phyloP scores from a whole-genome alignment of 768 basidiomycete genomes.

The Russula sp. region DNA sequence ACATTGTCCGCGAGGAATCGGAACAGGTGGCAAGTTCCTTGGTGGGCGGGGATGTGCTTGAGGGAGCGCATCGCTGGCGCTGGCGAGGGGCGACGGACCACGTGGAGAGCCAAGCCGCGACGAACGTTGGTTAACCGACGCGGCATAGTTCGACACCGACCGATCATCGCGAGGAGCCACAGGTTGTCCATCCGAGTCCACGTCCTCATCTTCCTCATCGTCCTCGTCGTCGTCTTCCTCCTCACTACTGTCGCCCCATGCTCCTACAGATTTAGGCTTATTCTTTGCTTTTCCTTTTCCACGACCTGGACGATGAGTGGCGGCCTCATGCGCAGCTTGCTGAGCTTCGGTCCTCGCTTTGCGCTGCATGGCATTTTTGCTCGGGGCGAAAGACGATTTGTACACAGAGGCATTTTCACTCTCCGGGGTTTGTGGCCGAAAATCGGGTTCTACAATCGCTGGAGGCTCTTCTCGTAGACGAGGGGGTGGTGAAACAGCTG shows the following conservation, averaged over 20 bases:
- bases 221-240: slow-evolving; percentile 73
- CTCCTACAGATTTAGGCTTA: slow-evolving; percentile 36
- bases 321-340: slow-evolving; percentile 74
- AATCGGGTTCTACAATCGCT: slow-evolving; percentile 24
- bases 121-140: slow-evolving; percentile 17
- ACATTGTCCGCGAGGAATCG: slow-evolving; percentile 16
- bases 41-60: slow-evolving; percentile 19
- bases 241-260: slow-evolving; percentile 67
- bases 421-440: slow-evolving; percentile 25
- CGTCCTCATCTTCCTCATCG: slow-evolving; percentile 57
- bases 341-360: slow-evolving; percentile 79
- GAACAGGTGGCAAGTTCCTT: slow-evolving; percentile 23
- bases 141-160: slow-evolving; percentile 16
- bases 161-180: slow-evolving; percentile 19
- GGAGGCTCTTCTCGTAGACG: slow-evolving; percentile 25
- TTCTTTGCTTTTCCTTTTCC: slow-evolving; percentile 35
- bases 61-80: slow-evolving; percentile 2
- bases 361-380: slow-evolving; percentile 75
- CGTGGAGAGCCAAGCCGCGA: slow-evolving; percentile 12
- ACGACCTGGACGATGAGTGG: slow-evolving; percentile 66
- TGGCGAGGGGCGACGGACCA: slow-evolving; percentile 16
- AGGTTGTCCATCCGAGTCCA: slow-evolving; percentile 52
- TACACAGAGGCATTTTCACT: slow-evolving; percentile 35
- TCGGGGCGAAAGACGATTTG: slow-evolving; percentile 85
- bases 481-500: slow-evolving; percentile 29